Evolutionary conservation across 352 stramenopile genomes (phyloP), one percentile per base, ranked within the genome.

Genomic region (Phytophthora rubi): DNA sequence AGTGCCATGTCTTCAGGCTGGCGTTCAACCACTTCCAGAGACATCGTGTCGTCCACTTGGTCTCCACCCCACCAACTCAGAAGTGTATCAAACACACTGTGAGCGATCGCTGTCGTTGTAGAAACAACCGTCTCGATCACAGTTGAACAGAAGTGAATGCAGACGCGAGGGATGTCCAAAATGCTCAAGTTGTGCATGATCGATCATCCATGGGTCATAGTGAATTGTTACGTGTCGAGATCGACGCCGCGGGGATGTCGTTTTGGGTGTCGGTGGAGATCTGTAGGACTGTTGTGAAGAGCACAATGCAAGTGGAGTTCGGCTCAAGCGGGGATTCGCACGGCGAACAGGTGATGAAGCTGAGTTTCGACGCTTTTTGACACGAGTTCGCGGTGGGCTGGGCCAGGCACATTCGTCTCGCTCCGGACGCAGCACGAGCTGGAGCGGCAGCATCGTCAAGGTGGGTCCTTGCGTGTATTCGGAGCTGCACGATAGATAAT

Each of bases 381-480:
- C 44, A 39, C 54, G 59, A 53, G 44, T 15, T 23, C 52, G 70
- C 18, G 54, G 65, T 35, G 70, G 65, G 37, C 65, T 74, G 37
- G 65, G 70, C 65, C 70, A 74, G 15, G 59, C 56, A 8, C 33
- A 53, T 39, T 70, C 70, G 15, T 33, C 55, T 21, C 59, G 70
- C 53, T 74, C 70, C 0, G 65, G 60, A 6, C 45, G 60, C 15
- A 74, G 55, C 12, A 74, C 56, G 9, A 74, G 33, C 49, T 74
- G 55, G 8, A 77, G 70, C 8, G 70, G 59, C 32, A 73, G 55
- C 70, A 77, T 77, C 10, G 21, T 30, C 30, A 62, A 62, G 47
- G 18, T 6, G 12, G 16, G n/a, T 48, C 18, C 18, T 48, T 45
- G 54, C 54, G 18, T 59, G 21, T 59, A 37, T 56, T 56, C 9